These are phyloP conservation scores for Aspergillaceae sp. DNA, from an alignment of 2,329 filamentous ascomycete genomes.

Conservation along the genomic window DNA sequence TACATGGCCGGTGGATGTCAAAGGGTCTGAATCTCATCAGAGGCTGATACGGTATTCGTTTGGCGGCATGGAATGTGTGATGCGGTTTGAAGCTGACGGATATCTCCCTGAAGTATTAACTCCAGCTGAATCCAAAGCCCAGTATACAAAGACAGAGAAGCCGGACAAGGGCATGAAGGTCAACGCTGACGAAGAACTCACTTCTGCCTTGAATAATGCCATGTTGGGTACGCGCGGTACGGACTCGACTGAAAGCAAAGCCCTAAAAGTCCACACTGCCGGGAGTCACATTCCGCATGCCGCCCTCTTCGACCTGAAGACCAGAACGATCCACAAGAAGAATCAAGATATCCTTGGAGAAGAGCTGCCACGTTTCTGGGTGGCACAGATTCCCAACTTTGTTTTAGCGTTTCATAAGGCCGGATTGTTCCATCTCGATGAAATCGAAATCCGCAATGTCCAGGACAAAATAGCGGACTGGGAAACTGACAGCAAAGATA, in stretches of 20 bases:
- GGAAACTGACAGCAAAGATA: slow-evolving; percentile 32
- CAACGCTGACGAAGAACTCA: background rate
- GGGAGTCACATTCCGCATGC: slow-evolving; percentile 29
- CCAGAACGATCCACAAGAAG: slow-evolving; percentile 31
- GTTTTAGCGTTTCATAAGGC: slow-evolving; percentile 43
- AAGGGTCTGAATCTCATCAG: slow-evolving; percentile 53
- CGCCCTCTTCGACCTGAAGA: slow-evolving; percentile 48
- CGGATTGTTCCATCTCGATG: slow-evolving; percentile 40
- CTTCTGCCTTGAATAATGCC: slow-evolving; percentile 1
- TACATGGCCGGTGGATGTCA: slow-evolving; percentile 49
- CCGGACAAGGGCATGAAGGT: background rate
- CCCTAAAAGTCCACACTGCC: slow-evolving; percentile 15
- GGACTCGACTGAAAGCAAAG: background rate
- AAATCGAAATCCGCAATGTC: slow-evolving; percentile 35
- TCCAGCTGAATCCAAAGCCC: background rate
- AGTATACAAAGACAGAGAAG: background rate
- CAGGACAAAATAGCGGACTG: slow-evolving; percentile 30
- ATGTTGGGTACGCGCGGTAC: background rate
- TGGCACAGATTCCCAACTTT: slow-evolving; percentile 45
- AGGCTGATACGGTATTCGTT: slow-evolving; percentile 53
- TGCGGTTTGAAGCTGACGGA: slow-evolving; percentile 54
- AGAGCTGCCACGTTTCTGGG: slow-evolving; percentile 41
- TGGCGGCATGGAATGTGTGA: slow-evolving; percentile 42
- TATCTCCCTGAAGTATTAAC: slow-evolving; percentile 31
- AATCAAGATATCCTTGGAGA: slow-evolving; percentile 31